A percentile compares a stretch with the other conserved stretches of the same genome.
Evolutionary conservation across 1,139 yeast species (phyloP).

Genomic region (Kodamaea ohmeri): DNA sequence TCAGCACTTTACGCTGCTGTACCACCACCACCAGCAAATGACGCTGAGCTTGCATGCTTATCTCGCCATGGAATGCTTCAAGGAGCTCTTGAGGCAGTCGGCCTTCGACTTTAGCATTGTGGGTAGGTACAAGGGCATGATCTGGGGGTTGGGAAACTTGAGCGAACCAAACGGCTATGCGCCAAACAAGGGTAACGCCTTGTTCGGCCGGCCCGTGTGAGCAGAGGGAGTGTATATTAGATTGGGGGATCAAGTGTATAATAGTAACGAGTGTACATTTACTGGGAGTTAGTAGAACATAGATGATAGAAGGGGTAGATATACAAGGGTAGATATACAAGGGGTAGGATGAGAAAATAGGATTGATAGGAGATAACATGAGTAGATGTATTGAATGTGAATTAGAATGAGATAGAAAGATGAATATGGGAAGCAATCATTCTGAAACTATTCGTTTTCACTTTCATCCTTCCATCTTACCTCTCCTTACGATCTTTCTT

Average conservation of each 20-base stretch:
- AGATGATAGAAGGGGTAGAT: too few relatives aligned
- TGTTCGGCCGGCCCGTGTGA: slow-evolving; percentile 35
- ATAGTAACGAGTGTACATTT: neutral
- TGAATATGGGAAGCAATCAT: slow-evolving; percentile 4
- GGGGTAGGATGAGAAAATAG: too few relatives aligned
- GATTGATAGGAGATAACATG: too few relatives aligned
- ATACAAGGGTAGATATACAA: too few relatives aligned
- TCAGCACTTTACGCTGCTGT: slow-evolving; percentile 41
- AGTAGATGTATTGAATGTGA: too few relatives aligned
- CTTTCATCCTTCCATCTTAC: too few relatives aligned
- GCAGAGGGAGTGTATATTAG: neutral
- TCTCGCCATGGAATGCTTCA: slow-evolving; percentile 56
- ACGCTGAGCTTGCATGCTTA: slow-evolving; percentile 52
- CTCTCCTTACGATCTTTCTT: too few relatives aligned
- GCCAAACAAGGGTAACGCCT: slow-evolving; percentile 12
- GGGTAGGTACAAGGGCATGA: slow-evolving; percentile 45
- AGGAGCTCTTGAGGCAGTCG: slow-evolving; percentile 49
- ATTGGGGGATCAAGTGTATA: neutral
- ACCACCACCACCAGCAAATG: slow-evolving; percentile 41
- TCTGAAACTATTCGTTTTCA: too few relatives aligned
- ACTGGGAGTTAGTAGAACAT: too few relatives aligned
- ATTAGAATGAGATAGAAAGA: too few relatives aligned
- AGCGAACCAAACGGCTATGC: slow-evolving; percentile 17
- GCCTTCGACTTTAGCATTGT: slow-evolving; percentile 33
- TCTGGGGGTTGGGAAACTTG: slow-evolving; percentile 51